Conservation (phyloP, 371 early-diverging fungal genomes). For the Mortierella sp. region DNA sequence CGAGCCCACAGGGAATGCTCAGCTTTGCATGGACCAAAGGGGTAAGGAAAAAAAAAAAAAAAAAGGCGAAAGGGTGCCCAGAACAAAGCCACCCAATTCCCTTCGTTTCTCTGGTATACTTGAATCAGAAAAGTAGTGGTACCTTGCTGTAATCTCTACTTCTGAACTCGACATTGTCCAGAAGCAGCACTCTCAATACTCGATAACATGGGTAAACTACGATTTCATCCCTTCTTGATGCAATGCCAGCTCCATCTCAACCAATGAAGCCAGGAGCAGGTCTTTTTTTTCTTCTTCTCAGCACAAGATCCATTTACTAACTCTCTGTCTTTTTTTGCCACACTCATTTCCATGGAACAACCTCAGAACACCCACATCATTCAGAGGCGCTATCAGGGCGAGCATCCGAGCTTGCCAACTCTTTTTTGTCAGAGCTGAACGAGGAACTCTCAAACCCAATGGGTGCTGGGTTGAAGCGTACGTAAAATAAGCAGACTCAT, state of each 20-base stretch:
- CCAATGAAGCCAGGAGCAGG: not conserved
- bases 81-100: slow-evolving; percentile 13
- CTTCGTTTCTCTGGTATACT: not conserved
- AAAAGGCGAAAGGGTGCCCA: not conserved
- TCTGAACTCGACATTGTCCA: too few species aligned
- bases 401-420: slow-evolving; percentile 49
- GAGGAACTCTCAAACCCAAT: slow-evolving; percentile 30
- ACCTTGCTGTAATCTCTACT: too few species aligned
- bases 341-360: not conserved
- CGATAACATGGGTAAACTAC: slow-evolving; percentile 4
- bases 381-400: slow-evolving; percentile 45
- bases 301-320: not conserved
- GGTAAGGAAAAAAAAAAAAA: not conserved
- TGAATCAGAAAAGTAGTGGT: not conserved
- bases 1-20: too few species aligned
- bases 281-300: not conserved
- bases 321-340: not conserved
- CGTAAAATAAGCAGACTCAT: not conserved
- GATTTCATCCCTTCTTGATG: not conserved
- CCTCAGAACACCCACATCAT: slow-evolving; percentile 32
- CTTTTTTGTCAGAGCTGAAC: slow-evolving; percentile 47
- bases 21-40: not conserved
- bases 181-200: not conserved
- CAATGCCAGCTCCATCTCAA: not conserved
- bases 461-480: slow-evolving; percentile 32